Base-by-base conservation (phyloP, 257 asterid genomes). In the Ligustrum vulgare region DNA sequence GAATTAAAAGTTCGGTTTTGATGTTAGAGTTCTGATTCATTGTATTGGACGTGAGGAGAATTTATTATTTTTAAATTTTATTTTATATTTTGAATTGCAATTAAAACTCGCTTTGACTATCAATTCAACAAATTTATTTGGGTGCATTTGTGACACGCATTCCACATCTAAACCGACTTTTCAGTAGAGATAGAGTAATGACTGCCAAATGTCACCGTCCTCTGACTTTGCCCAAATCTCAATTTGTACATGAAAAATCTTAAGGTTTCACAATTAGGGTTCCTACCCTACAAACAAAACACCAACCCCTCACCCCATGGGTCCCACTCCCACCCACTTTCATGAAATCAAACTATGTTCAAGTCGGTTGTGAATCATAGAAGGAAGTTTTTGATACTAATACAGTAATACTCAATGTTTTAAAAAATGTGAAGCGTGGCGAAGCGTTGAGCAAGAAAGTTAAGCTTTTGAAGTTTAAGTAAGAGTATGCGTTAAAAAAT, bases 311-410 rank as follows among this genome's bases (percentile, higher is more conserved):
- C 12, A 0, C 32, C 32, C 31, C 8, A 58, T 8, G 12, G 28
- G 13, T 2, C 34, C 36, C 32, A 1, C 9, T n/a, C 67, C 31
- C 47, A 18, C 20, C 41, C 49, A 13, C 51, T 33, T 20, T 43
- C 72, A 56, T 6, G 72, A 58, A 65, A 62, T 75, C 69, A 67
- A 68, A 68, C 72, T 3, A 23, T 16, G 8, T 18, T 22, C 31
- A 72, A 67, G 84, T 76, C 73, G 84, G 78, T 32, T 4, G 20
- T 2, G 62, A 28, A 28, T 28, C 31, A 28, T 28, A 1, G 31
- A 25, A 56, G 72, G 41, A 49, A 20, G 8, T 3, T 62, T 47
- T 62, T 47, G 63, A 6, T 6, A 0, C 6, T 20, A 39, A 39
- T 9, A 8, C 9, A n/a, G n/a, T n/a, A n/a, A n/a, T n/a, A n/a